Evolutionary conservation across 2,329 filamentous ascomycete species (phyloP).

Genomic region (Epichloe uncinata): DNA sequence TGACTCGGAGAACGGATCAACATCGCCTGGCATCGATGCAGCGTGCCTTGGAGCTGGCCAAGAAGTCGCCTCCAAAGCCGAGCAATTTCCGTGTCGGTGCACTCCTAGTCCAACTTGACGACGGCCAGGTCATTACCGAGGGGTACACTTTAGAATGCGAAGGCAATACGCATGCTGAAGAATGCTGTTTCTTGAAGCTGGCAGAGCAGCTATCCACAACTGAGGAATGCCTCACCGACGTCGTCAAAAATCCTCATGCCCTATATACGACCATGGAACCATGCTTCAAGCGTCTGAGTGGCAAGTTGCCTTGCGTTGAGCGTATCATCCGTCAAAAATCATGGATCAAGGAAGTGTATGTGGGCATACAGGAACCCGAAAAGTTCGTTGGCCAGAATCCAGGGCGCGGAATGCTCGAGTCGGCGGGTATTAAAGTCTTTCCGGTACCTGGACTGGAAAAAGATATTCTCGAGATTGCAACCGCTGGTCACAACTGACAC

Average conservation of each 20-base stretch:
- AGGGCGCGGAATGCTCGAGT: constrained; percentile 55
- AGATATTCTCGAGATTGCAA: constrained; percentile 71
- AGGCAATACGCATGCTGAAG: constrained; percentile 94
- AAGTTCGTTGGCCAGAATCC: constrained; percentile 79
- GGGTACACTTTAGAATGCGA: constrained; percentile 84
- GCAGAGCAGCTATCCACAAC: constrained; percentile 31
- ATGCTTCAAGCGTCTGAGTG: constrained; percentile 59
- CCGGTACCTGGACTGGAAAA: constrained; percentile 63
- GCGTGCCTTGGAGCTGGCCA: constrained; percentile 61
- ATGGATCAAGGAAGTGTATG: constrained; percentile 65
- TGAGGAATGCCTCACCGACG: constrained; percentile 39
- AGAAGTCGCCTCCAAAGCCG: constrained; percentile 68
- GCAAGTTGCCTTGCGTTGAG: constrained; percentile 66
- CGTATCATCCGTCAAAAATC: constrained; percentile 52
- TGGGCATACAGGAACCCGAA: constrained; percentile 79
- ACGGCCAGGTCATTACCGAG: constrained; percentile 49
- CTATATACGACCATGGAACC: constrained; percentile 94
- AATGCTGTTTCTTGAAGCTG: constrained; percentile 76
- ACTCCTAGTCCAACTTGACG: constrained; percentile 51
- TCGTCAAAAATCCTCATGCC: constrained; percentile 20
- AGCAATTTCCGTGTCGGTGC: constrained; percentile 93
- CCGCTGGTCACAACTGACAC: constrained; percentile 52
- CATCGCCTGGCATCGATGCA: constrained; percentile 45
- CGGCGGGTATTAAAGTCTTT: constrained; percentile 59
- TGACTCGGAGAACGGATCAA: constrained; percentile 15